Evolutionary conservation across 192 early-diverging fungal species (phyloP), one percentile per base, ranked within the genome.

Genomic region (Diversispora eburnea): DNA sequence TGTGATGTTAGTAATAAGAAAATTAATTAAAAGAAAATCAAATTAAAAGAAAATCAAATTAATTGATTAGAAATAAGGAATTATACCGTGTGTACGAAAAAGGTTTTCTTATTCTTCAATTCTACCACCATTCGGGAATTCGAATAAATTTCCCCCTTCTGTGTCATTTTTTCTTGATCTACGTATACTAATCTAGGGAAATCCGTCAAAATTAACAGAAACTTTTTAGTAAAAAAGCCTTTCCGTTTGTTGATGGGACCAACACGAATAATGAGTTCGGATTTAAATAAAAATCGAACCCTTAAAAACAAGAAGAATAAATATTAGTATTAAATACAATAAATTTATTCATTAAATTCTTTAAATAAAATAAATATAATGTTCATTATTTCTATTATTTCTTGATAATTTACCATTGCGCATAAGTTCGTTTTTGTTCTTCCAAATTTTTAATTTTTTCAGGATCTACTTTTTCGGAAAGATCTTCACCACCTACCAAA

Each of bases 151-250:
- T 90, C 88, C 2, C 82, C 84, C 43, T 87, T 84, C 33, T 81
- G 58, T 51, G 73, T 65, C 52, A 80, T 80, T 70, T 87, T 83
- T 19, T 82, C 83, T 71, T 87, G 81, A 54, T 91, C 90, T 65
- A 87, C 84, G 66, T 90, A 89, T 3, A 86, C 67, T 57, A 93
- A 77, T 5, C 91, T 83, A 43, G 90, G 90, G 45, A 79, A 76
- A 69, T 91, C 88, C 2, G 90, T 91, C 62, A 93, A 75, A n/a
- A 91, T 80, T 46, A 93, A 60, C 45, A 86, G 82, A 15, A 86
- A 60, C 49, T 85, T 87, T 58, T 86, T 91, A 10, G 83, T 78
- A 54, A 85, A 84, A 41, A 84, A 69, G 19, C 88, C 84, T 56
- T 86, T 86, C 5, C 88, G 81, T 72, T 86, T 86, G 47, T 77